A percentile compares a stretch with the other conserved stretches of the same genome.
phyloP scores from a whole-genome alignment of 495 filamentous ascomycete genomes.

The Astrothelium subdiscretum region DNA sequence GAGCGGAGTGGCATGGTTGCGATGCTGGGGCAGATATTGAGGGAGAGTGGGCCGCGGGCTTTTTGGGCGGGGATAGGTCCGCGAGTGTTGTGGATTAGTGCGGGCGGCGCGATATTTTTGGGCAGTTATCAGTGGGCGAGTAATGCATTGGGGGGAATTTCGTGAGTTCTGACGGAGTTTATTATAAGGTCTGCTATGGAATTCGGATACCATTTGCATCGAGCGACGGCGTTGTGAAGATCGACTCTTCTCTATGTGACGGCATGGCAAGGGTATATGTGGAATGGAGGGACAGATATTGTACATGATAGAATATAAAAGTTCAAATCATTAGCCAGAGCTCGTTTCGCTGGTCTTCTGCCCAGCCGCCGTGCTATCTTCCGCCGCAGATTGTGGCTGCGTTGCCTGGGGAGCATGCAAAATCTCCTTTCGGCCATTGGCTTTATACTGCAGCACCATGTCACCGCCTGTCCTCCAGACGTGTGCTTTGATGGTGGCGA shows the following conservation, averaged over 20 bases:
- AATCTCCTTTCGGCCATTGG: slow-evolving; percentile 62
- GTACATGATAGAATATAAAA: not conserved
- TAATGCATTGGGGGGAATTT: slow-evolving; percentile 45
- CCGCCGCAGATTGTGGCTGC: not conserved
- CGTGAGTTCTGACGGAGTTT: not conserved
- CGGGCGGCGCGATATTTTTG: slow-evolving; percentile 87
- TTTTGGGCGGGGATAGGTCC: slow-evolving; percentile 87
- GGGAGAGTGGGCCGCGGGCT: slow-evolving; percentile 57
- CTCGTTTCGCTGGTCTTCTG: not conserved
- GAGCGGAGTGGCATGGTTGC: slow-evolving; percentile 43
- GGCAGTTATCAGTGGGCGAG: slow-evolving; percentile 90
- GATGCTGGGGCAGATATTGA: slow-evolving; percentile 55
- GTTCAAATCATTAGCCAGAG: not conserved
- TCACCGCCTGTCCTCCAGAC: slow-evolving; percentile 89
- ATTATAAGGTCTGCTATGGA: not conserved
- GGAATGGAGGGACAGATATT: not conserved
- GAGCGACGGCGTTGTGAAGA: not conserved
- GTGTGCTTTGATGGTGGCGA: slow-evolving; percentile 79
- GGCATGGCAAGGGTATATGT: not conserved
- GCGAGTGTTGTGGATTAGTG: slow-evolving; percentile 84
- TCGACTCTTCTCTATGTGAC: not conserved
- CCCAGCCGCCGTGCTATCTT: not conserved
- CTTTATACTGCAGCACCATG: slow-evolving; percentile 79
- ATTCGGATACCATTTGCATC: not conserved
- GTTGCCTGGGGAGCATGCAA: not conserved